These are phyloP conservation scores for Chondrus crispus DNA, from an alignment of 23 red algal genomes.

Conservation along the genomic window DNA sequence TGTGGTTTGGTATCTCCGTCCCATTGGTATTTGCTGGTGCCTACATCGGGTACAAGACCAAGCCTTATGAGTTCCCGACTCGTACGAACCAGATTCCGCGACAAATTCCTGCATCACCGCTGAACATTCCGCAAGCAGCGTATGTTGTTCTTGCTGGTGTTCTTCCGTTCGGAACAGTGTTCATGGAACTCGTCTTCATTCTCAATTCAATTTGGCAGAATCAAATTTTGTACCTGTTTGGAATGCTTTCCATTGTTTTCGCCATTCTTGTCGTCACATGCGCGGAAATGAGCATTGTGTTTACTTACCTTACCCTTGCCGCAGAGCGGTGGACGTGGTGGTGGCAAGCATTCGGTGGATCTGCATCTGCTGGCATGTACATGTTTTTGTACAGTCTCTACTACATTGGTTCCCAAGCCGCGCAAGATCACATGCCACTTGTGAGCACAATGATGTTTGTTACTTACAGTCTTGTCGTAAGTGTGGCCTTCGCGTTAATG, in stretches of 20 bases:
- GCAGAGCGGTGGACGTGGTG: conserved; percentile 87
- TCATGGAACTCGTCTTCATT: conserved; percentile 94
- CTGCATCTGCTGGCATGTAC: conserved; percentile 82
- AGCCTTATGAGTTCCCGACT: conserved; percentile 74
- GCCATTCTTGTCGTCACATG: conserved; percentile 88
- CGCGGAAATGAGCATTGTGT: conserved; percentile 85
- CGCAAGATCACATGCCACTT: conserved; percentile 55
- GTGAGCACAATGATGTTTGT: conserved; percentile 80
- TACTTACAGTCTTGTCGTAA: conserved; percentile 74
- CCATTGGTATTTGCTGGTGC: conserved; percentile 79
- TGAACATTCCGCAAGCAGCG: conserved; percentile 59
- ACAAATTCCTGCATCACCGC: conserved; percentile 78
- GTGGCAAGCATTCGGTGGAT: conserved; percentile 79
- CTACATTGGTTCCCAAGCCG: conserved; percentile 66
- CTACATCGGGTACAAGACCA: conserved; percentile 84
- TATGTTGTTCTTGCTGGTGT: conserved; percentile 74
- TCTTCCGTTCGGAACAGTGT: conserved; percentile 92
- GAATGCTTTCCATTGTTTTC: conserved; percentile 83
- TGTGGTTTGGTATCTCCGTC: conserved; percentile 95
- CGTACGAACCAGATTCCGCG: conserved; percentile 93
- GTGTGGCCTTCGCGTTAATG: conserved; percentile 73
- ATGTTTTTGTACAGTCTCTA: conserved; percentile 94
- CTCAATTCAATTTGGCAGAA: conserved; percentile 78
- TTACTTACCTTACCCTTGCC: conserved; percentile 85
- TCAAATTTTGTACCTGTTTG: conserved; percentile 91